Percentiles rank a stretch among this genome's conserved stretches.
These are phyloP conservation scores for Fusarium nurragi DNA, from an alignment of 2,329 filamentous ascomycete genomes.

Conservation along the genomic window DNA sequence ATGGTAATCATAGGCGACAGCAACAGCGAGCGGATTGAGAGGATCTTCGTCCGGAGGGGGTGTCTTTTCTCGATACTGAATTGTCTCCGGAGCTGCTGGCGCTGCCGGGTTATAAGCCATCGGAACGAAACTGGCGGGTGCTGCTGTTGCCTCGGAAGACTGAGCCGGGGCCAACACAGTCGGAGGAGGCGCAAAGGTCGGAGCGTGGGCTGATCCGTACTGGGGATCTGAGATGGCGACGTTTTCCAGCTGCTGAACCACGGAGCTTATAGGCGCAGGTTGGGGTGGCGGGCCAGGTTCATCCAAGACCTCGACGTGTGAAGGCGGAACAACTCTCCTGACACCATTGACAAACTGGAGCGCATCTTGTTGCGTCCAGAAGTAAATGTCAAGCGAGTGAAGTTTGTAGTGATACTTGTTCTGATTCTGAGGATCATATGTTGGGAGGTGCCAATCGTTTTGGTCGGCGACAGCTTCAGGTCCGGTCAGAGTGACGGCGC, in stretches of 20 bases:
- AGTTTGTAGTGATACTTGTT: slow-evolving; percentile 83
- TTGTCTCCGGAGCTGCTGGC: slow-evolving; percentile 76
- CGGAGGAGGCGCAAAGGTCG: slow-evolving; percentile 39
- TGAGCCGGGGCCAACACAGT: slow-evolving; percentile 34
- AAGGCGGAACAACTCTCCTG: slow-evolving; percentile 68
- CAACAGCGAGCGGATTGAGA: slow-evolving; percentile 66
- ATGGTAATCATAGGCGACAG: slow-evolving; percentile 66
- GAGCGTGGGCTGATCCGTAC: slow-evolving; percentile 48
- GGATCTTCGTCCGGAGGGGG: slow-evolving; percentile 75
- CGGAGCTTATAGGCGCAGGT: slow-evolving; percentile 67
- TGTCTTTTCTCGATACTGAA: slow-evolving; percentile 80
- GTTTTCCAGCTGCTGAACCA: slow-evolving; percentile 78
- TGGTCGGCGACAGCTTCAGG: slow-evolving; percentile 60
- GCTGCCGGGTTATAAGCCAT: slow-evolving; percentile 84
- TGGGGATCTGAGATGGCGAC: slow-evolving; percentile 71
- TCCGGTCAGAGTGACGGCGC: slow-evolving; percentile 73
- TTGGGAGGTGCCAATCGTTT: slow-evolving; percentile 79
- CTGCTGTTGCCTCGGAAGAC: slow-evolving; percentile 35
- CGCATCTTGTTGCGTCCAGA: slow-evolving; percentile 80
- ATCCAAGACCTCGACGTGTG: slow-evolving; percentile 70
- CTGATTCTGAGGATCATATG: slow-evolving; percentile 76
- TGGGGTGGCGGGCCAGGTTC: slow-evolving; percentile 65
- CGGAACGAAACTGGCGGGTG: slow-evolving; percentile 61
- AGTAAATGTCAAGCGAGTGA: slow-evolving; percentile 80
- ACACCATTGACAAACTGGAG: slow-evolving; percentile 75